Evolutionary conservation across 768 basidiomycete species (phyloP).

Genomic region (Tremella mesenterica): DNA sequence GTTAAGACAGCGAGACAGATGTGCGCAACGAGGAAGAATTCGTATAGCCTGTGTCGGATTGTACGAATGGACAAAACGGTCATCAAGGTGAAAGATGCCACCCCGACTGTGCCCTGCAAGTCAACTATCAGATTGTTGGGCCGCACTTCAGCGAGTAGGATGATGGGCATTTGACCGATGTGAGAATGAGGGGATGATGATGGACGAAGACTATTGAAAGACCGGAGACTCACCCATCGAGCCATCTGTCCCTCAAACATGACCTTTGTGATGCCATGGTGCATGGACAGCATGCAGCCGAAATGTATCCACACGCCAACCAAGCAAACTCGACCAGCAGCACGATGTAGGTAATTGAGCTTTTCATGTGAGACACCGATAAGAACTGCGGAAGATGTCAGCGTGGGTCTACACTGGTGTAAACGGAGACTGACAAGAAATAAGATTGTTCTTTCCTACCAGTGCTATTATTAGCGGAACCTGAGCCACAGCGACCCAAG

Average conservation of each 20-base stretch:
- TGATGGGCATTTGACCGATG: no score
- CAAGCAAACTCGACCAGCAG: constrained; percentile 32
- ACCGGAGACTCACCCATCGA: constrained; percentile 20
- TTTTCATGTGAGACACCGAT: constrained; percentile 56
- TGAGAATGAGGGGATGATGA: no score
- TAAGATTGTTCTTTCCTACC: constrained; percentile 57
- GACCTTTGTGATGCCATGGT: constrained; percentile 14
- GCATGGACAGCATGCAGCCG: constrained; percentile 18
- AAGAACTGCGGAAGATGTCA: constrained; percentile 44
- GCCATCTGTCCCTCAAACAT: constrained; percentile 12
- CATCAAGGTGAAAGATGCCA: constrained; percentile 33
- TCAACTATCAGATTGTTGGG: no score
- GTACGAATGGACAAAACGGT: constrained; percentile 24
- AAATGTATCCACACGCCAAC: constrained; percentile 35
- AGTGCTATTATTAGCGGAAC: constrained; percentile 55
- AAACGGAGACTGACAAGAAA: constrained; percentile 48
- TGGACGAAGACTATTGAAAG: neutral
- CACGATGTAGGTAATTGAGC: constrained; percentile 44
- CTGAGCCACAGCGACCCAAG: constrained; percentile 44
- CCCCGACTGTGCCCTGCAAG: constrained; percentile 35
- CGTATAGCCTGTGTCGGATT: constrained; percentile 37
- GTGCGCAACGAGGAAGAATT: constrained; percentile 42
- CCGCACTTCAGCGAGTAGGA: no score
- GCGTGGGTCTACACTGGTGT: neutral
- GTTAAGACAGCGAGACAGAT: constrained; percentile 34